phyloP scores from a whole-genome alignment of 2,329 filamentous ascomycete genomes.

The Trichoderma gracile region DNA sequence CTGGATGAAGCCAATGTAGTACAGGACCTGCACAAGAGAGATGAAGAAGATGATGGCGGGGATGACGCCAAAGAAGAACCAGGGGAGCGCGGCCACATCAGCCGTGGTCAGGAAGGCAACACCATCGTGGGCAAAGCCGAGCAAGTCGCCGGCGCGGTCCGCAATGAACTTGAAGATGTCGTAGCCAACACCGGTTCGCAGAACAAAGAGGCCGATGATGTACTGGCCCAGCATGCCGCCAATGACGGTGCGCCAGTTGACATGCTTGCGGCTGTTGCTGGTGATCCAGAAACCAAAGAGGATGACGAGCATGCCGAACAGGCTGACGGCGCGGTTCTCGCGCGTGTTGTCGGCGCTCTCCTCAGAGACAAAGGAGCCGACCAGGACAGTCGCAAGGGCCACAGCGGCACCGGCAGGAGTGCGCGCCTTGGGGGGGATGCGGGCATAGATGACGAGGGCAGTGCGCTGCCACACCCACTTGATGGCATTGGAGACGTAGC shows the following conservation, averaged over 20 bases:
- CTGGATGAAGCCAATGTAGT: constrained; percentile 77
- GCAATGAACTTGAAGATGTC: constrained; percentile 93
- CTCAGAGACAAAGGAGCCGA: constrained; percentile 73
- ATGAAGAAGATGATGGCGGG: constrained; percentile 97
- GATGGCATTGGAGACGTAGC: constrained; percentile 65
- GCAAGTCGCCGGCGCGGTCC: constrained; percentile 67
- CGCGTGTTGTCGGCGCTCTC: constrained; percentile 76
- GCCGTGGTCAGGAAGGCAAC: constrained; percentile 63
- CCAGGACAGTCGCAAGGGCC: constrained; percentile 70
- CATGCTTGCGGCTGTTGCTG: constrained; percentile 64
- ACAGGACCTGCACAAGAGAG: constrained; percentile 82
- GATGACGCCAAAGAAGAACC: constrained; percentile 79
- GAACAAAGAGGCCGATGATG: constrained; percentile 82
- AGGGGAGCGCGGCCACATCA: constrained; percentile 51
- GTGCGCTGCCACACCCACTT: constrained; percentile 68
- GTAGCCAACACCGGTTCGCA: constrained; percentile 76
- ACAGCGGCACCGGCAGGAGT: constrained; percentile 62
- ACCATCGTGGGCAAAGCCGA: constrained; percentile 75
- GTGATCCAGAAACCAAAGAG: constrained; percentile 67
- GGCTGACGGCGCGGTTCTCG: constrained; percentile 74
- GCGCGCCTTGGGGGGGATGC: constrained; percentile 68
- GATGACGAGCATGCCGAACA: constrained; percentile 76
- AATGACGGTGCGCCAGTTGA: constrained; percentile 79
- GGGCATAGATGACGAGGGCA: constrained; percentile 56
- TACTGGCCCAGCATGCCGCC: constrained; percentile 88